Evolutionary conservation across 768 basidiomycete species (phyloP), one percentile per base, ranked within the genome.

Genomic region (Candolleomyces eurysporus): DNA sequence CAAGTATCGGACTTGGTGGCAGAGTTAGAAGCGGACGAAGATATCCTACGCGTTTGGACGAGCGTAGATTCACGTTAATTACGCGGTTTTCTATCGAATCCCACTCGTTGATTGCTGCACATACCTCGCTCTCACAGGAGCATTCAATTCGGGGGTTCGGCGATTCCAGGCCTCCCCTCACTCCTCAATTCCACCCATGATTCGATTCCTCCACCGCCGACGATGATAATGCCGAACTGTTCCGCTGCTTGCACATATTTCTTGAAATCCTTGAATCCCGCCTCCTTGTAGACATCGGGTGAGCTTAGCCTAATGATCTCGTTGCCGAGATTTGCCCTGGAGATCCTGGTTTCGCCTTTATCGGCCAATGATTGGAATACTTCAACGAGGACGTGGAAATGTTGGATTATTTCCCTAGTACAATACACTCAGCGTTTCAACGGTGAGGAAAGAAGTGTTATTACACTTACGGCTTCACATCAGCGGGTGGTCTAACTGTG

Each of bases 31-130:
- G 82, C 75, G 22, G 74, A 83, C 61, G 84, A 83, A 57, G 88
- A 89, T 67, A 82, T 82, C 13, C 72, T 83, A 59, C 79, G 78
- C 59, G 83, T 89, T 26, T 88, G 83, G 76, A 86, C 86, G 48
- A 84, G 79, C 26, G 61, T 79, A 57, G 81, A 81, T 59, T 61
- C 57, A 42, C 63, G 51, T 48, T 58, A 58, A 63, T 36, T 43
- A 48, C 10, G 51, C 49, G 48, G 7, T 54, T 19, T 40, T 30
- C 36, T 32, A 13, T 8, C 45, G 21, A 40, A 30, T 40, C 26
- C 42, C 14, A 57, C 43, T 42, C 19, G 36, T 36, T 42, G 21
- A 4, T n/a, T 14, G 40, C 43, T 31, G 19, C 21, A 16, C n/a
- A 58, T 54, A 26, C 60, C 21, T 46, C 36, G 26, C 11, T 39